These are phyloP conservation scores for Plantago coronopus DNA, from an alignment of 305 asterid genomes.

Conservation along the genomic window DNA sequence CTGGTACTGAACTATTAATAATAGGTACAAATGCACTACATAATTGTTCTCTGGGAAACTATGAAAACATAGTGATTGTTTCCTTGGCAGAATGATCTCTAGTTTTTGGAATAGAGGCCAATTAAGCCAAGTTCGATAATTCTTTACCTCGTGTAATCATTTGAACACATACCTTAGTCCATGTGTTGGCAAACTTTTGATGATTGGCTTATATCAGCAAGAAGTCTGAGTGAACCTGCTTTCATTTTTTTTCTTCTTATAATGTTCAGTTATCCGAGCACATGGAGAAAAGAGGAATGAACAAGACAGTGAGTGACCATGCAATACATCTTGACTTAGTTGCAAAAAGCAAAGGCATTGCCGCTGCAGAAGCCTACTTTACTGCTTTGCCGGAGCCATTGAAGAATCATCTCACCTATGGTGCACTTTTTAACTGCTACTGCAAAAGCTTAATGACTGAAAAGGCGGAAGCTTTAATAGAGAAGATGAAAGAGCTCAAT, in stretches of 20 bases:
- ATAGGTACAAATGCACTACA: too few relatives aligned
- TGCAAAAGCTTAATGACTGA: constrained; percentile 73
- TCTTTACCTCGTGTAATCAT: background rate
- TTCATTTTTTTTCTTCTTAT: background rate
- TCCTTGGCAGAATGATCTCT: background rate
- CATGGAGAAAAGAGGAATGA: constrained; percentile 81
- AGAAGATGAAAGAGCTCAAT: constrained; percentile 82
- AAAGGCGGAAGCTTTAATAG: constrained; percentile 62
- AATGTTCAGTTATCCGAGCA: constrained; percentile 68
- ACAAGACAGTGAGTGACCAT: constrained; percentile 81
- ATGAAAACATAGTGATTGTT: background rate
- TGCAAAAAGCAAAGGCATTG: constrained; percentile 62
- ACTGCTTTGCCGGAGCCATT: constrained; percentile 64
- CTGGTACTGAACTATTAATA: too few relatives aligned
- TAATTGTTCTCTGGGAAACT: background rate
- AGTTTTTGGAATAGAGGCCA: background rate
- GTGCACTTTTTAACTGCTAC: constrained; percentile 83
- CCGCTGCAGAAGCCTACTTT: constrained; percentile 76
- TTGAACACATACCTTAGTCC: background rate
- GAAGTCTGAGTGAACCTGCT: background rate
- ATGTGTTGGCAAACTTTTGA: background rate
- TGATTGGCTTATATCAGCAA: background rate
- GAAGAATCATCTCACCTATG: constrained; percentile 67
- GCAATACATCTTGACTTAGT: constrained; percentile 87
- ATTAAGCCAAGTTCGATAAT: background rate